Base-by-base conservation (phyloP, 2,329 filamentous ascomycete species). In the Arthrobotrys sphaeroides region DNA sequence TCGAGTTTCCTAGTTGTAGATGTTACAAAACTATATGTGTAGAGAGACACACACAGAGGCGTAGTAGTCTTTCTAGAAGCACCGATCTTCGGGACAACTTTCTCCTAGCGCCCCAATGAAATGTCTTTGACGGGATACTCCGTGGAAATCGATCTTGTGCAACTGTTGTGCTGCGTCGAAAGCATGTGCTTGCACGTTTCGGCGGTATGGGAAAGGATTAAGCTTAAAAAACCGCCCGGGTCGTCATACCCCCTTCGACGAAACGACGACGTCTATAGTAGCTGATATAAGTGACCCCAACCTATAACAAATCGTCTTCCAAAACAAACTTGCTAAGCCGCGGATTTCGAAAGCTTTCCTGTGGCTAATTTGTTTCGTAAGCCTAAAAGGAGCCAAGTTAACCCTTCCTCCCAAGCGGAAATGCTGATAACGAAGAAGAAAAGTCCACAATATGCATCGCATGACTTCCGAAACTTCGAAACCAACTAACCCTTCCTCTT, bases 191-290 rank as follows among this genome's bases (percentile, higher is more conserved):
- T n/a, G 28, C 10, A 10, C 5, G 28, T 33, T 33, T n/a, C n/a
- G 28, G 28, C 10, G 10, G 10, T 33, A 26, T 20, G 33, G 13
- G 43, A 66, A 51, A 38, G 16, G 60, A 59, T 49, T 69, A 69
- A 69, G 65, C 65, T 69, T 69, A 69, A 69, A 68, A 68, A 53
- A 47, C 53, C 47, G 31, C 65, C 65, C 64, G 64, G 51, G 49
- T 53, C 47, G 26, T 53, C 47, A 53, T 53, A 20, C 26, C 24
- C 12, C 18, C 47, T 28, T 28, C 10, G 5, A 33, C 3, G 16
- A 49, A 7, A 13, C 22, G 45, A 28, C 45, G n/a, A 53, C 47
- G 20, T 53, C n/a, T 51, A 51, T 24, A 31, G n/a, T n/a, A n/a
- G n/a, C n/a, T n/a, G n/a, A n/a, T n/a, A n/a, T n/a, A n/a, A n/a